Evolutionary conservation across 2,329 filamentous ascomycete genomes (phyloP), one percentile per base, ranked within the genome.

Genomic region (Metarhizium robertsii): DNA sequence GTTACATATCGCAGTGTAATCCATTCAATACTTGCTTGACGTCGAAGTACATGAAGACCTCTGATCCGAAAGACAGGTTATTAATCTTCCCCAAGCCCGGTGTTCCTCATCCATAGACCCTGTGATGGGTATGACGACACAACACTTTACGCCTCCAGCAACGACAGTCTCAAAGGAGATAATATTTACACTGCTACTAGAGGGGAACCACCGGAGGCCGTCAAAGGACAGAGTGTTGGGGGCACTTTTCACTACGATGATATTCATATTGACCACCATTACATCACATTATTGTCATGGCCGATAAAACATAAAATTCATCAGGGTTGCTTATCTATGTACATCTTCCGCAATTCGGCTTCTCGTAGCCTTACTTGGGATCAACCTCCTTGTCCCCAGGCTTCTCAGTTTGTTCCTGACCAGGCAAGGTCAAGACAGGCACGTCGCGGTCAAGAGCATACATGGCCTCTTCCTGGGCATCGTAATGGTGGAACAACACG

Each of bases 401-500:
- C 14, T n/a, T 20, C 50, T 43, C 13, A 36, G 40, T 45, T 6
- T 47, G 36, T 11, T 53, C 4, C 42, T 53, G 50, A 2, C 2
- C 50, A 6, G 54, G 42, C 14, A 52, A 16, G 14, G 57, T 4
- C 14, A 58, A 50, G 34, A 55, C 55, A 11, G 69, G 68, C 53
- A 69, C 59, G 18, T 71, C 66, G 18, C 70, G 66, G 25, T 73
- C 71, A 13, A 73, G 60, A 2, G 68, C 69, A 30, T 71, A 71
- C 69, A 72, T 71, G 55, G 65, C 62, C 49, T 73, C 71, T 58
- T 73, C 71, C 18, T 68, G 58, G 0, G 55, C 59, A 57, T 73
- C 71, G 30, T 73, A 73, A 59, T 72, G 70, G 51, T 65, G 65
- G 66, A 71, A 73, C 2, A 66, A 56, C 53, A 54, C 52, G 67